Base-by-base conservation (phyloP, 2,329 filamentous ascomycete species). In the Alternaria gansuensis region DNA sequence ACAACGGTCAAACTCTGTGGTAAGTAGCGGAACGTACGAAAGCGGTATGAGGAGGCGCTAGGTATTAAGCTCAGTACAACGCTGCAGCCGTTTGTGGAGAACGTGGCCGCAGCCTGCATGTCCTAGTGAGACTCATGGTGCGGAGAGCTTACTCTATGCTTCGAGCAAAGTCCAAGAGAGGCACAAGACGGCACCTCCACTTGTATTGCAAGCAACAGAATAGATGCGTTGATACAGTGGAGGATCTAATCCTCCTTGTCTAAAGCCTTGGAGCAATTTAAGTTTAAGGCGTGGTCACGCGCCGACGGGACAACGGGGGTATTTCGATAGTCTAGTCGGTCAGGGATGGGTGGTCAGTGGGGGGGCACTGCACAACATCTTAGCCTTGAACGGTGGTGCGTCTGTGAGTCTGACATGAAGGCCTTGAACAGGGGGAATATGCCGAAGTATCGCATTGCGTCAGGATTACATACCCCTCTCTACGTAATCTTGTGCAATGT, bases 1-100 rank as follows among this genome's bases (percentile, higher is more conserved):
- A 26, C 21, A 8, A 36, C 48, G 17, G 36, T 50, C 8, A 11
- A 7, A 8, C 36, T 39, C 50, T 45, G 51, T 48, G 45, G 48
- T 14, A 28, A 23, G 9, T 17, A 34, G 60, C 54, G 57, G 55
- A 63, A 57, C 31, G 29, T 26, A 44, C 56, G 29, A 34, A 60
- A 57, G 40, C 50, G 48, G 53, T 31, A 33, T 64, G 62, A 58
- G 9, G n/a, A 10, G 10, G 37, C 37, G 51, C 67, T 70, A 10
- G 10, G 37, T 34, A 50, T 64, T 70, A 68, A 50, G 23, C 63
- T 56, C 39, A 31, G 52, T 41, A 29, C 9, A 60, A 63, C 36
- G 58, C 45, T 45, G 49, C 50, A 51, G 39, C 59, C 62, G 58
- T 49, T 31, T 34, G 33, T 57, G 58, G 58, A 51, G 48, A 48